Conservation (phyloP, 495 filamentous ascomycete genomes). For the Entonaema liquescens region DNA sequence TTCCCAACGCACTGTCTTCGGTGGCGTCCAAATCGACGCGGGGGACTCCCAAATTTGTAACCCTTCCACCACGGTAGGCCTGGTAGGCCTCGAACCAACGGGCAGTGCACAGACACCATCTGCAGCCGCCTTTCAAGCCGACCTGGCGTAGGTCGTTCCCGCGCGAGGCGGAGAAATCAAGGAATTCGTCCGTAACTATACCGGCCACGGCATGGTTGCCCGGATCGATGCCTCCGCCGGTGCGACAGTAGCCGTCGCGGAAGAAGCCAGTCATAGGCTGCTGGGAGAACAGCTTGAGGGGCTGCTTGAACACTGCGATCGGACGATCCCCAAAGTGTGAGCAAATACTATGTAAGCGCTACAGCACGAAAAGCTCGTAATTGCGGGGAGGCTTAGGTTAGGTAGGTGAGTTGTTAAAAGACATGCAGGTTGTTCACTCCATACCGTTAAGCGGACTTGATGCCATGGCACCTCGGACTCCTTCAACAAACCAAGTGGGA, state of each 20-base stretch:
- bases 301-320: constrained; percentile 62
- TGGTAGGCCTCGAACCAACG: constrained; percentile 64
- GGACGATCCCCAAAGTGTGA: constrained; percentile 3
- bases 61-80: constrained; percentile 45
- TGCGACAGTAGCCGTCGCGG: constrained; percentile 68
- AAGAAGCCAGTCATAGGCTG: constrained; percentile 67
- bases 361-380: constrained; percentile 27
- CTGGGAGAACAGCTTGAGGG: constrained; percentile 64
- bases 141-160: constrained; percentile 65
- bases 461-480: constrained; percentile 24
- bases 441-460: constrained; percentile 31
- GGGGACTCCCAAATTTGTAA: constrained; percentile 45
- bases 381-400: constrained; percentile 30
- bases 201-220: constrained; percentile 63
- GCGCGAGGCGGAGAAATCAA: constrained; percentile 63
- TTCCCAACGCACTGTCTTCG: constrained; percentile 57
- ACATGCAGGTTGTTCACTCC: constrained; percentile 27
- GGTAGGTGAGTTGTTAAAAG: constrained; percentile 31
- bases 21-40: constrained; percentile 58
- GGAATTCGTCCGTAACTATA: constrained; percentile 66
- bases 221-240: constrained; percentile 52
- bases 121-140: constrained; percentile 64
- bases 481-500: constrained; percentile 16
- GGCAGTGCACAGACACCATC: constrained; percentile 66
- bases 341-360: constrained; percentile 20